Base-by-base conservation (phyloP, 805 yeast species). In the Wickerhamomyces xylosicus region DNA sequence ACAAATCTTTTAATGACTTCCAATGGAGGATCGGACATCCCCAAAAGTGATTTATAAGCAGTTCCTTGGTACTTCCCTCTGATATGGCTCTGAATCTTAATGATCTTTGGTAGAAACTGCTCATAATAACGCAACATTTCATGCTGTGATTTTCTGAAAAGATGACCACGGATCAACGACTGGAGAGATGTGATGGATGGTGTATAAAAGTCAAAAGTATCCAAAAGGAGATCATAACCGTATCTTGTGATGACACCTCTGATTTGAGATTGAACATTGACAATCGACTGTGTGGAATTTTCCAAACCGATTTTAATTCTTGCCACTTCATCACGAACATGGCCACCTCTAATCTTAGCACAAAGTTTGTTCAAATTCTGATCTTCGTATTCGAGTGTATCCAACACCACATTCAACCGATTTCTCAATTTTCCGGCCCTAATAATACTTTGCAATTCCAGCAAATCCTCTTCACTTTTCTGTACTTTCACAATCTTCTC, bases 1-100 rank as follows among this genome's bases (percentile, higher is more conserved):
- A 89, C 83, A 59, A 87, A 92, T 41, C 76, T 78, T 48, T 77
- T 72, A 19, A 92, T 79, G 1, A 85, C 83, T 25, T 78, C 62
- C 36, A 92, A 60, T 0, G 94, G 83, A 1, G 97, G 97, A 50
- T 83, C 79, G 31, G 70, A 72, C 56, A 73, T 77, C 9, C 73
- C 70, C 36, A 85, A 73, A 41, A 92, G 63, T 2, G 84, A 73
- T 42, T 71, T 72, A 59, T 85, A 92, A 2, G 95, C 92, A 27
- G 65, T 68, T 11, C 79, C 79, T 42, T 81, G 79, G 39, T 75
- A 71, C 47, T 70, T 66, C 25, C 86, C 79, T 41, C 87, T 72
- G 40, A 90, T 69, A 31, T 66, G 65, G 36, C 86, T 79, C 61
- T 92, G 98, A 15, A 89, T 73, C 50, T 67, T 72, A 44, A 85